Base-by-base conservation (phyloP, 805 yeast species). In the Kuraishia molischiana region DNA sequence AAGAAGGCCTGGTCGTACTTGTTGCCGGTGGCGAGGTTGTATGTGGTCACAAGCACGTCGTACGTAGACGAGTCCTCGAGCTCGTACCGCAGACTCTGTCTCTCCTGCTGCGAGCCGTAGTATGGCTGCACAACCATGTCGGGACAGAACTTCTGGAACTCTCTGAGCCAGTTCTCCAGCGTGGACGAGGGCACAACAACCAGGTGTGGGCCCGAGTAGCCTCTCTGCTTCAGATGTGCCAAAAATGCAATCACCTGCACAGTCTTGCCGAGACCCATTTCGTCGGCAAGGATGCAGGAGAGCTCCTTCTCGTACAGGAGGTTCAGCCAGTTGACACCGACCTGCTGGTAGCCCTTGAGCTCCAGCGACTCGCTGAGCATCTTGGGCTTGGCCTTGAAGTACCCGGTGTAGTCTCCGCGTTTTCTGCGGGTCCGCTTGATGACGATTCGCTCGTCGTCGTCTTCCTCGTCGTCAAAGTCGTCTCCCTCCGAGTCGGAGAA, bases 181-280 rank as follows among this genome's bases (percentile, higher is more conserved):
- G 99, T 92, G 0, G 97, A 90, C 0, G 97, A 77, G 1, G 99
- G 99, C 20, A 94, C 97, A 24, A 92, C 92, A 24, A 92, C 83
- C 41, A 92, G 64, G 66, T 92, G 97, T 1, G 96, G 96, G 0
- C 95, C 94, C 2, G 56, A 54, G 35, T 66, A 64, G 5, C 61
- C 56, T 21, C 58, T 59, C 47, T 84, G 80, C 52, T 85, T 85
- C 50, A 92, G 67, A 52, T 82, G 79, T 1, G 97, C 87, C 53
- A 92, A 62, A 53, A 92, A 92, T 5, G 97, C 72, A 59, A 92
- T 90, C 24, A 92, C 95, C 61, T 92, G 97, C 55, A 95, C 83
- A 0, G 98, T 92, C 55, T 92, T 92, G 42, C 99, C 99, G 35
- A 92, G 66, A 4, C 95, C 99, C 99, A 92, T 92, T 56, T 92